These are phyloP conservation scores for Candida ascalaphidarum DNA, from an alignment of 805 yeast genomes.

Conservation along the genomic window DNA sequence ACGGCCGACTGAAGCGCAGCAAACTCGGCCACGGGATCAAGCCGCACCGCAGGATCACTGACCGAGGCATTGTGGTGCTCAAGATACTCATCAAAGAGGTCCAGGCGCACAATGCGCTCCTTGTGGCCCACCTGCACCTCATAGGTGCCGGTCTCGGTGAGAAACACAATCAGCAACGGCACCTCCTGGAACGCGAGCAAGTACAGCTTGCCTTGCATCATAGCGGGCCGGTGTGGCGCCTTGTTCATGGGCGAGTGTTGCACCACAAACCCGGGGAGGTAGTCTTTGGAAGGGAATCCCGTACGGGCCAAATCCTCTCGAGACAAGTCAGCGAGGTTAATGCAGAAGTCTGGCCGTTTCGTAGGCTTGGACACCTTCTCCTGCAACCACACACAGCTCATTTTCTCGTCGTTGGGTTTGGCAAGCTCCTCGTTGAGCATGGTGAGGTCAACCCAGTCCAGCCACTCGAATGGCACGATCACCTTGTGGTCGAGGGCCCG, in stretches of 20 bases:
- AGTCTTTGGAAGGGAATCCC: constrained; percentile 4
- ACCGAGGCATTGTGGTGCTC: neutral
- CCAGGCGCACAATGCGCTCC: constrained; percentile 6
- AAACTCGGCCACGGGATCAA: constrained; percentile 1
- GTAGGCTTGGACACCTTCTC: constrained; percentile 8
- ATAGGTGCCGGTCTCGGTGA: constrained; percentile 4
- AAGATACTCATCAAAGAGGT: constrained; percentile 5
- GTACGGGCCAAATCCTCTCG: constrained; percentile 7
- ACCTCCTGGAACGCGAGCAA: constrained; percentile 9
- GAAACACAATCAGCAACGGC: constrained; percentile 10
- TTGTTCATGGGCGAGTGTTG: constrained; percentile 11
- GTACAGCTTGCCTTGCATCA: constrained; percentile 12
- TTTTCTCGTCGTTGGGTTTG: constrained; percentile 5
- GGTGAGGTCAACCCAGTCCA: constrained; percentile 45
- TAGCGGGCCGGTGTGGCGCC: constrained; percentile 8
- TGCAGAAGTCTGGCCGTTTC: constrained; percentile 7
- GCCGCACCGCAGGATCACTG: neutral
- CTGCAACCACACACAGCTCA: constrained; percentile 18
- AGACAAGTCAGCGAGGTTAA: constrained; percentile 3
- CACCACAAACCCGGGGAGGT: constrained; percentile 12
- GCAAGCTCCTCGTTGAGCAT: constrained; percentile 7
- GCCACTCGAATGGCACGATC: constrained; percentile 40
- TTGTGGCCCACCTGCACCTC: constrained; percentile 7
- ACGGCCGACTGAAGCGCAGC: constrained; percentile 1
- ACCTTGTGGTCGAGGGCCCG: constrained; percentile 5